Evolutionary conservation across 805 yeast species (phyloP).

Genomic region (Tetrapisispora taiwanensis): DNA sequence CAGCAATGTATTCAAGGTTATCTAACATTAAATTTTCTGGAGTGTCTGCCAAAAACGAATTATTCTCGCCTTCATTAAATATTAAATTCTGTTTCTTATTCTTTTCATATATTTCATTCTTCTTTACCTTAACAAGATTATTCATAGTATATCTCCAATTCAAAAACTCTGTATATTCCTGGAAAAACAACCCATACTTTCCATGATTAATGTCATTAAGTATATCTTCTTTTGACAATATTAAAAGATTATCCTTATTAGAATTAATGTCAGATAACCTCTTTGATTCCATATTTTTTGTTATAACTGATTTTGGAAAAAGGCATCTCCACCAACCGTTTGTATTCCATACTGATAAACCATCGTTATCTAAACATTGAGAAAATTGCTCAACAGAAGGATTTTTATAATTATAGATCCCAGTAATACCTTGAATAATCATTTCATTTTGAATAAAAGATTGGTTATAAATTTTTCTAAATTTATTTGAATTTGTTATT

Average conservation of each 20-base stretch:
- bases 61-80: neutral
- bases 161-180: slow-evolving; percentile 52
- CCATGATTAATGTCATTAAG: slow-evolving; percentile 33
- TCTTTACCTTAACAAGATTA: slow-evolving; percentile 30
- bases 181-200: slow-evolving; percentile 50
- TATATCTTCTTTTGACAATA: slow-evolving; percentile 52
- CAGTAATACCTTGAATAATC: slow-evolving; percentile 23
- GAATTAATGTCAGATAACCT: slow-evolving; percentile 9
- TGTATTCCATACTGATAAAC: slow-evolving; percentile 73
- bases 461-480: neutral
- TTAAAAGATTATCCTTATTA: slow-evolving; percentile 10
- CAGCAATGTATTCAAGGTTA: neutral
- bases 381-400: slow-evolving; percentile 53
- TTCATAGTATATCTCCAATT: slow-evolving; percentile 57
- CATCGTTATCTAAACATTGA: slow-evolving; percentile 53
- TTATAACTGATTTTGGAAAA: slow-evolving; percentile 47
- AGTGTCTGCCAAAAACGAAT: slow-evolving; percentile 3
- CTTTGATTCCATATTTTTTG: slow-evolving; percentile 16
- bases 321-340: slow-evolving; percentile 87
- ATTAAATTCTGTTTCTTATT: neutral
- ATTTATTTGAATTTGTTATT: neutral
- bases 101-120: slow-evolving; percentile 7
- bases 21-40: slow-evolving; percentile 23
- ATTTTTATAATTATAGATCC: slow-evolving; percentile 40
- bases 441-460: neutral